Conservation (phyloP, 1,284 basidiomycete genomes). For the Pisolithus thermaeus region DNA sequence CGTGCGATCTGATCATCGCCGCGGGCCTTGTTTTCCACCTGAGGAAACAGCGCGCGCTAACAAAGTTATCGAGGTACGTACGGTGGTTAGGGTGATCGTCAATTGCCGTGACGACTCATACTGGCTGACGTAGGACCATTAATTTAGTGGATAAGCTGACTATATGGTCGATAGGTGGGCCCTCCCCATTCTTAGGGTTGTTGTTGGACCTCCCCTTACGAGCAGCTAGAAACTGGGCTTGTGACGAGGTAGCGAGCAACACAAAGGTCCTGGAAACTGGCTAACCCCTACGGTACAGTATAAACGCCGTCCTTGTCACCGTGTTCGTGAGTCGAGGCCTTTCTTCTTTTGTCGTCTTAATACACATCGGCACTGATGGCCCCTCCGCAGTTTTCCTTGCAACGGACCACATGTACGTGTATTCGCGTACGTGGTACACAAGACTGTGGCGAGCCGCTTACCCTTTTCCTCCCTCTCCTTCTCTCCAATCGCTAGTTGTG, state of each 20-base stretch:
- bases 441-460: not conserved
- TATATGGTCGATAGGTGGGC: not conserved
- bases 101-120: not conserved
- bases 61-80: not conserved
- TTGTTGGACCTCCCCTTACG: not conserved
- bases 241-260: conserved; percentile 1
- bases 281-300: not conserved
- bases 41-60: not conserved
- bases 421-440: not conserved
- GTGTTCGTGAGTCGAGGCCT: not conserved
- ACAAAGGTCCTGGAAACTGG: not conserved
- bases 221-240: conserved; percentile 3
- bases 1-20: conserved; percentile 5
- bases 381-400: conserved; percentile 3
- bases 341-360: not conserved
- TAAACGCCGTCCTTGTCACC: conserved; percentile 1
- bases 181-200: not conserved
- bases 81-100: not conserved
- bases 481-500: not conserved
- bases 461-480: not conserved
- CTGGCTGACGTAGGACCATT: not conserved
- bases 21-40: conserved; percentile 5
- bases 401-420: conserved; percentile 1
- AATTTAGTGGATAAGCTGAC: not conserved
- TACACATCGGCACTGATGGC: no score